Percentiles rank a stretch among this genome's conserved stretches.
phyloP scores from a whole-genome alignment of 1,139 yeast species.

The Sugiyamaella neomexicana region DNA sequence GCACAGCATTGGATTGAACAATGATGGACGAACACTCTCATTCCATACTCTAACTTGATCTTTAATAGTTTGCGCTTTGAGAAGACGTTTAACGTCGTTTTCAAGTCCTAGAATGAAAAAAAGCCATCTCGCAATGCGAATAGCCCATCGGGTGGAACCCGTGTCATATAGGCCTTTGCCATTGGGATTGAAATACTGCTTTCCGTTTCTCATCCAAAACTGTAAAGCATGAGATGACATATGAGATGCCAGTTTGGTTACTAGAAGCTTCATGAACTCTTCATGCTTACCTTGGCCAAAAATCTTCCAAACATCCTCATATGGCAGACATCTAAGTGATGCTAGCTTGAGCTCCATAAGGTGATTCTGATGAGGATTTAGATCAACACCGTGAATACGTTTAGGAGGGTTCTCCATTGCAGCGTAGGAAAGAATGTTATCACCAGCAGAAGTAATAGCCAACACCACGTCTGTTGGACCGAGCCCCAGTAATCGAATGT shows the following conservation, averaged over 20 bases:
- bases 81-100: conserved; percentile 53
- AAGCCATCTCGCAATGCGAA: conserved; percentile 61
- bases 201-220: conserved; percentile 71
- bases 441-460: conserved; percentile 87
- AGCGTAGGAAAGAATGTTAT: conserved; percentile 73
- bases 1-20: conserved; percentile 69
- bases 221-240: conserved; percentile 79
- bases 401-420: conserved; percentile 68
- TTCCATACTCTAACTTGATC: conserved; percentile 69
- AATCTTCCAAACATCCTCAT: conserved; percentile 66
- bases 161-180: conserved; percentile 73
- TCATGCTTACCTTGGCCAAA: conserved; percentile 73
- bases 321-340: conserved; percentile 57
- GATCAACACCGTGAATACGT: conserved; percentile 79
- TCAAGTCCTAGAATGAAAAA: conserved; percentile 59
- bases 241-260: conserved; percentile 61
- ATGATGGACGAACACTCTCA: conserved; percentile 59
- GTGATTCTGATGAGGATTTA: conserved; percentile 82
- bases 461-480: conserved; percentile 66
- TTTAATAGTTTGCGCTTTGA: conserved; percentile 57
- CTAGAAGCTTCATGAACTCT: conserved; percentile 52
- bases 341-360: conserved; percentile 77
- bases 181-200: conserved; percentile 51
- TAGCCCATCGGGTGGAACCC: conserved; percentile 85
- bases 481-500: conserved; percentile 62